Percentiles rank a stretch among this genome's conserved stretches.
Evolutionary conservation across 2,329 filamentous ascomycete genomes (phyloP).

Genomic region (Penicillium nordicum): DNA sequence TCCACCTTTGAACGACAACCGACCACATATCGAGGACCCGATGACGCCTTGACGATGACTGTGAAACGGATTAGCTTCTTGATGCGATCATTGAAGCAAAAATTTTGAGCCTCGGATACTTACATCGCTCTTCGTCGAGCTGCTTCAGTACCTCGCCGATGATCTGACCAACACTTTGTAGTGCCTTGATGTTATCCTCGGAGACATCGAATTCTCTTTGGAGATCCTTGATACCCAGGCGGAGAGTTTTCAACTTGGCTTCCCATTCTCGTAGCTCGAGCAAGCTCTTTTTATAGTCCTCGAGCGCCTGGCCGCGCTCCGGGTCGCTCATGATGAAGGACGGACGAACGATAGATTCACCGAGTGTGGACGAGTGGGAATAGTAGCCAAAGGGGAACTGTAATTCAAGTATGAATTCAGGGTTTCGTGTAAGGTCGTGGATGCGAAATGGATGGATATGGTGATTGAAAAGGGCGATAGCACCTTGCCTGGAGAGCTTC

Average conservation of each 20-base stretch:
- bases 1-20: constrained; percentile 98
- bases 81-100: background rate
- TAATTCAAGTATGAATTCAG: background rate
- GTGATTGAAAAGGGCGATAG: constrained; percentile 16
- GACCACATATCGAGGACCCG: constrained; percentile 94
- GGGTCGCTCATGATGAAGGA: constrained; percentile 45
- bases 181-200: constrained; percentile 98
- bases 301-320: constrained; percentile 65
- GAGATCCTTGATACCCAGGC: constrained; percentile 91
- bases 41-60: constrained; percentile 99
- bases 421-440: background rate
- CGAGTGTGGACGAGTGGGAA: background rate
- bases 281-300: constrained; percentile 74
- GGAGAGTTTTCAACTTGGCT: constrained; percentile 89
- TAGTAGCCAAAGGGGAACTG: background rate
- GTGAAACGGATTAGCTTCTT: constrained; percentile 23
- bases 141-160: constrained; percentile 99
- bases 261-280: constrained; percentile 98
- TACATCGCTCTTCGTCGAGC: constrained; percentile 97
- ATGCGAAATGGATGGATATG: constrained; percentile 11
- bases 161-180: constrained; percentile 98
- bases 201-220: constrained; percentile 95
- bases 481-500: constrained; percentile 30
- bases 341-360: constrained; percentile 7
- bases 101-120: constrained; percentile 37